Base-by-base conservation (phyloP, 176 grass and related monocot genomes). In the Carex myosuroides region DNA sequence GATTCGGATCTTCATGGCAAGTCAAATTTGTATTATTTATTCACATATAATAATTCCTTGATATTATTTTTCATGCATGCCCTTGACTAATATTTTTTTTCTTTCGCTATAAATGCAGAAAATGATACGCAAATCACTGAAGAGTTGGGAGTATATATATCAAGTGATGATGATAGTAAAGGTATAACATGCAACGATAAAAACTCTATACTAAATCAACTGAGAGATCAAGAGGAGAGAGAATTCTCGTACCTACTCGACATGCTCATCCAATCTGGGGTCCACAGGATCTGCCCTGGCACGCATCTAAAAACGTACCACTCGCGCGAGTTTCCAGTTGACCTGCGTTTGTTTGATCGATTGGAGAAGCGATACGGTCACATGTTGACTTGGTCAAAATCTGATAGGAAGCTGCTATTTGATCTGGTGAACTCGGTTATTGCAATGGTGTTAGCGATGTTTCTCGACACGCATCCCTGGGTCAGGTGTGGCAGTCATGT, bases 221-320 rank as follows among this genome's bases (percentile, higher is more conserved):
- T 91, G 70, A 91, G 58, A 86, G 84, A 91, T 81, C 87, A 97
- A 87, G 94, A 94, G 84, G 94, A 97, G 87, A 97, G 92, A 66
- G 94, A 97, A 2, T 97, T 89, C 61, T 94, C 84, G 26, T 97
- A 97, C 84, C 68, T 97, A 81, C 79, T 97, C n/a, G 94, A 97
- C 48, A 88, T 94, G 54, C 83, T 97, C 8, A 90, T 97, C 56
- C 79, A 22, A 83, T 92, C 92, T 81, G 90, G 94, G 67, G 85
- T 97, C 81, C 90, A 94, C 14, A 81, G 92, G 48, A 85, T 81
- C 64, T 33, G 53, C 0, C 83, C 86, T 82, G 84, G 90, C 35
- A 80, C 52, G 18, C 57, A 88, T 84, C 85, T 58, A 69, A 87
- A 90, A 41, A 87, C 81, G 63, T 92, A 88, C 24, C 83, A 90